These are phyloP conservation scores for Hypoxylon sp. DNA, from an alignment of 2,329 filamentous ascomycete genomes.

Conservation along the genomic window DNA sequence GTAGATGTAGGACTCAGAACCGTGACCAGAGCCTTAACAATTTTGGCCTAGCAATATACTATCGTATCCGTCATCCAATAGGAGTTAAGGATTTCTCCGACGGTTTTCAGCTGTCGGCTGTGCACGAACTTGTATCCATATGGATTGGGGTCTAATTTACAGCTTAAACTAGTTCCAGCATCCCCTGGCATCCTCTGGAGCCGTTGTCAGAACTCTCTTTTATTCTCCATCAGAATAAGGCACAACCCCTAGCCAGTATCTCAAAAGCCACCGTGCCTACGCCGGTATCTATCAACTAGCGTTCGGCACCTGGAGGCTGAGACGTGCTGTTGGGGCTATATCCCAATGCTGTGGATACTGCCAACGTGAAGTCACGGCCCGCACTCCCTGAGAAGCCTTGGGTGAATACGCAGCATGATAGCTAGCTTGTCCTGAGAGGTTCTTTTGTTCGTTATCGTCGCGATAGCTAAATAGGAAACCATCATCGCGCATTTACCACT, in stretches of 20 bases:
- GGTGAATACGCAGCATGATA: conserved; percentile 1
- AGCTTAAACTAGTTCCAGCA: conserved; percentile 9
- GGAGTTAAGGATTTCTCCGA: conserved; percentile 6
- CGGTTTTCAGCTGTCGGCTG: conserved; percentile 37
- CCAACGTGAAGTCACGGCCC: conserved; percentile 25
- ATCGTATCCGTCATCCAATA: conserved; percentile 38
- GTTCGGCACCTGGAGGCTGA: conserved; percentile 23
- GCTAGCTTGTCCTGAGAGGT: background rate
- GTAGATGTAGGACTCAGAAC: conserved; percentile 19
- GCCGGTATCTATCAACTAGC: conserved; percentile 5
- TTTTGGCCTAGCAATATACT: conserved; percentile 18
- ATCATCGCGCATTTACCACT: conserved; percentile 1
- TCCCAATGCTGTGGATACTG: background rate
- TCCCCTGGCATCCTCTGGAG: conserved; percentile 18
- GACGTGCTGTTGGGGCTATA: conserved; percentile 19
- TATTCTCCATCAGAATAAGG: conserved; percentile 35
- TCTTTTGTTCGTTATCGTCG: conserved; percentile 8
- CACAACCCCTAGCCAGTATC: conserved; percentile 8
- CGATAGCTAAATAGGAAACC: conserved; percentile 11
- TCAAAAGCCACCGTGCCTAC: conserved; percentile 5
- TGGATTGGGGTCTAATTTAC: conserved; percentile 9
- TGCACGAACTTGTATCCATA: conserved; percentile 15
- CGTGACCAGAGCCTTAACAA: conserved; percentile 12
- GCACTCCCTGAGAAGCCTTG: conserved; percentile 12
- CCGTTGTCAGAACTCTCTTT: conserved; percentile 45